Evolutionary conservation across 495 filamentous ascomycete species (phyloP), one percentile per base, ranked within the genome.

Genomic region (Aspergillus carlsbadensis): DNA sequence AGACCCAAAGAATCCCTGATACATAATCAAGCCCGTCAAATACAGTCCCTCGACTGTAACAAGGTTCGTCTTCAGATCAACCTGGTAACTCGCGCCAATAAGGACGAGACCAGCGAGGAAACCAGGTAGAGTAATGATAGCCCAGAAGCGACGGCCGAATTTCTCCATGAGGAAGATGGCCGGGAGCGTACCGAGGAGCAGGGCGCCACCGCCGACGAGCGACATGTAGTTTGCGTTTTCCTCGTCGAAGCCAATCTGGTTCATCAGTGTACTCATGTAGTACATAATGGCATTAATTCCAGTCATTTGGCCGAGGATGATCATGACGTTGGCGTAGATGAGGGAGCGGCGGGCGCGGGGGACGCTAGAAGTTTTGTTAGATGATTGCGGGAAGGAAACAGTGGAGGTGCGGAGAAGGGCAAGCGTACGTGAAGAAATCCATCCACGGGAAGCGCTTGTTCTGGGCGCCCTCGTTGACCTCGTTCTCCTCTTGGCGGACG

Each of bases 221-320:
- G 81, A 83, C 83, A 85, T 85, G 70, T 83, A 84, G 22, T 81
- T 78, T 31, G 78, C 70, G 39, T 76, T 63, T 41, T 75, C 70
- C 22, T 70, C 60, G 53, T 78, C 67, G 64, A 85, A 85, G 35
- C 82, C 82, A 34, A 84, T 81, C 56, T 78, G 74, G 40, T 65
- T 65, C 79, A 86, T 83, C 6, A 87, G 65, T 0, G 74, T 72
- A 0, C 75, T 70, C 83, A 84, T 84, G 67, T 85, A 85, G 66
- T 86, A 85, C 76, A 84, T 82, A 44, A 86, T 75, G 5, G 80
- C 79, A 56, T 84, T 84, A 41, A 85, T 79, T 41, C 83, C 82
- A 6, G 81, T 84, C 54, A 85, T 76, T 56, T 87, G 83, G 3
- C 82, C 83, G 0, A 85, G 73, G 58, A 86, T 76, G 54, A 85